Evolutionary conservation across 495 filamentous ascomycete species (phyloP).

Genomic region (Evernia prunastri): DNA sequence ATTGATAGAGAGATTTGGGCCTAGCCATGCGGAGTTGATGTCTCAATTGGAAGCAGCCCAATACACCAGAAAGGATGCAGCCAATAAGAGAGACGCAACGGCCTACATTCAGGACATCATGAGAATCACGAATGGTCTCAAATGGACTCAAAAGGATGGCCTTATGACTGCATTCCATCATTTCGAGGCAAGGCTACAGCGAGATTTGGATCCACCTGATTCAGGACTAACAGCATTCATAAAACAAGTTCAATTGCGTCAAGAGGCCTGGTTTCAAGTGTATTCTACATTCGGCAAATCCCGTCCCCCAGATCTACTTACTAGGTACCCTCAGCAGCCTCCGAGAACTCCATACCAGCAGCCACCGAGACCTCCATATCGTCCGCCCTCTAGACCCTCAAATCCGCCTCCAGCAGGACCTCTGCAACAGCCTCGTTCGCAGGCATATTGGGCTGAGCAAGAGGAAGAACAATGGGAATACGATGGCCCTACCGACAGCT

Average conservation of each 20-base stretch:
- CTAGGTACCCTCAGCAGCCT: neutral
- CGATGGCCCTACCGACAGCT: neutral
- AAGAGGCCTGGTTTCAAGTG: neutral
- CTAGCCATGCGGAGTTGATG: neutral
- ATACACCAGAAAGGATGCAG: neutral
- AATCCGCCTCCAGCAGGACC: neutral
- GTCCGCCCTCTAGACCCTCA: neutral
- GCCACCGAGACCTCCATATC: neutral
- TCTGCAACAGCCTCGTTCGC: no score
- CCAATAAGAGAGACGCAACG: neutral
- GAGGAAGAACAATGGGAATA: constrained; percentile 1
- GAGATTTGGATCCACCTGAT: neutral
- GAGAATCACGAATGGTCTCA: neutral
- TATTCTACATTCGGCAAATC: neutral
- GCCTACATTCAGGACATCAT: neutral
- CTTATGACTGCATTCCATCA: neutral
- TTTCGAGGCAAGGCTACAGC: neutral
- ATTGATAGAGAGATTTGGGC: neutral
- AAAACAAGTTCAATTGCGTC: neutral
- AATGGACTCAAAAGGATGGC: neutral
- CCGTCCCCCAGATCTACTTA: neutral
- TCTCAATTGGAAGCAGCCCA: neutral
- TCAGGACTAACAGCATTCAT: neutral
- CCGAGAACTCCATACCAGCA: neutral
- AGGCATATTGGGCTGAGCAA: neutral